Percentiles rank a stretch among this genome's conserved stretches.
Evolutionary conservation across 495 filamentous ascomycete genomes (phyloP).

Genomic region (Pyrenula massariospora): DNA sequence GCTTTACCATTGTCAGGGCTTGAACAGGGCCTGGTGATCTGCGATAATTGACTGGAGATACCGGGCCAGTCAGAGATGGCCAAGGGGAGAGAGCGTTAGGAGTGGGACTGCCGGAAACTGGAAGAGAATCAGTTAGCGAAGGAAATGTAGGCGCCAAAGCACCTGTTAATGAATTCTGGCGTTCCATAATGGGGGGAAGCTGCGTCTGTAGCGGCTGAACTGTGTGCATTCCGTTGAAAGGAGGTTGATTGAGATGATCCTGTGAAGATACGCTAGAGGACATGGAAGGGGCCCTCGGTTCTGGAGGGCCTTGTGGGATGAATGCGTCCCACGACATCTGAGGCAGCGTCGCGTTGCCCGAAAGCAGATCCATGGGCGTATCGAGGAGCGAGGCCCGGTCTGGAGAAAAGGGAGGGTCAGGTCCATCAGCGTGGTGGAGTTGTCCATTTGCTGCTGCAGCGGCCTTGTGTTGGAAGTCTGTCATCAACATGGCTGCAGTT

Average conservation of each 20-base stretch:
- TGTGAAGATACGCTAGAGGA: slow-evolving; percentile 53
- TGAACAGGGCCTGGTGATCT: slow-evolving; percentile 54
- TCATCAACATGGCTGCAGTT: slow-evolving; percentile 97
- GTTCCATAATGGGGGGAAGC: slow-evolving; percentile 56
- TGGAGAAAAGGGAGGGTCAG: slow-evolving; percentile 61
- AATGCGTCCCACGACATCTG: slow-evolving; percentile 88
- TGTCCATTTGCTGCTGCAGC: slow-evolving; percentile 69
- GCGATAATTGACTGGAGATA: slow-evolving; percentile 60
- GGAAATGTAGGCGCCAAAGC: slow-evolving; percentile 49
- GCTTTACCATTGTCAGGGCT: slow-evolving; percentile 51
- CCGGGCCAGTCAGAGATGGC: slow-evolving; percentile 59
- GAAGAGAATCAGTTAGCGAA: slow-evolving; percentile 56
- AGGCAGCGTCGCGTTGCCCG: slow-evolving; percentile 66
- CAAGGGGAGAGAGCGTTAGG: slow-evolving; percentile 74
- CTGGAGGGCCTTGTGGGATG: slow-evolving; percentile 48
- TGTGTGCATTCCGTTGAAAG: slow-evolving; percentile 42
- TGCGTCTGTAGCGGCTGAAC: slow-evolving; percentile 43
- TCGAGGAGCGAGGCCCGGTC: slow-evolving; percentile 57
- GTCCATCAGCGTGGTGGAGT: slow-evolving; percentile 58
- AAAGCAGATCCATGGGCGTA: slow-evolving; percentile 57
- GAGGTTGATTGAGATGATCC: slow-evolving; percentile 45
- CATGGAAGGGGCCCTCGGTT: slow-evolving; percentile 59
- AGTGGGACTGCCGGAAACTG: slow-evolving; percentile 59
- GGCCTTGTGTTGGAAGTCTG: slow-evolving; percentile 95
- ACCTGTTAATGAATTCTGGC: slow-evolving; percentile 44